Base-by-base conservation (phyloP, 148 eudicot genomes). In the Camellia japonica region DNA sequence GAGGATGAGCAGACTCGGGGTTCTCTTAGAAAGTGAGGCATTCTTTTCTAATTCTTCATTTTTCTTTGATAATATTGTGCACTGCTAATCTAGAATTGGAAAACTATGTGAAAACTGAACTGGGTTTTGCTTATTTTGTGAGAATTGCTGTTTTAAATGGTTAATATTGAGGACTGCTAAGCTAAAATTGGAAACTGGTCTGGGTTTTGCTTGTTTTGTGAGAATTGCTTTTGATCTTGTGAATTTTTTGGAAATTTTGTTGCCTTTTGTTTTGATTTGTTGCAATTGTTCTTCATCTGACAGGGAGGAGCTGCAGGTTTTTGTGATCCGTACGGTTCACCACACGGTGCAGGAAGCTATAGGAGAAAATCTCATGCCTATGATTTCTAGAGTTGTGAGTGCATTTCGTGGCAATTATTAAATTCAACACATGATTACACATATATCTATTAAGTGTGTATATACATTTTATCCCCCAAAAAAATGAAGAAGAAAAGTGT, bases 371-470 rank as follows among this genome's bases (percentile, higher is more conserved):
- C 46, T 80, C 67, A 83, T 46, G 78, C 18, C 66, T 71, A 66
- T 77, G 61, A 49, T 84, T 46, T 80, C 73, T 23, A 54, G 61
- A 71, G 30, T 84, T 30, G 86, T 84, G 58, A 84, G 86, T 77
- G 71, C 73, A 44, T 67, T 54, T 65, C 38, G 51, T 23, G 5
- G 62, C 56, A 49, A 20, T n/a, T 30, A 14, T 5, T 49, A 47
- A 18, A 60, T 75, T 30, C 38, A 30, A 30, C 38, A 30, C 38
- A 30, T 30, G 38, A 30, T 30, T 30, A 30, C 38, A 20, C 3
- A 19, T 41, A 75, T 12, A 7, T 16, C 52, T 7, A 42, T 72
- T n/a, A 16, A 71, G 13, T n/a, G 20, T 18, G 23, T 16, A 5
- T 13, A 75, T 42, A 60, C 42, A 30, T 30, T 30, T 30, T 30